Evolutionary conservation across 2,329 filamentous ascomycete species (phyloP).

Genomic region (Sordariomycetes sp.): DNA sequence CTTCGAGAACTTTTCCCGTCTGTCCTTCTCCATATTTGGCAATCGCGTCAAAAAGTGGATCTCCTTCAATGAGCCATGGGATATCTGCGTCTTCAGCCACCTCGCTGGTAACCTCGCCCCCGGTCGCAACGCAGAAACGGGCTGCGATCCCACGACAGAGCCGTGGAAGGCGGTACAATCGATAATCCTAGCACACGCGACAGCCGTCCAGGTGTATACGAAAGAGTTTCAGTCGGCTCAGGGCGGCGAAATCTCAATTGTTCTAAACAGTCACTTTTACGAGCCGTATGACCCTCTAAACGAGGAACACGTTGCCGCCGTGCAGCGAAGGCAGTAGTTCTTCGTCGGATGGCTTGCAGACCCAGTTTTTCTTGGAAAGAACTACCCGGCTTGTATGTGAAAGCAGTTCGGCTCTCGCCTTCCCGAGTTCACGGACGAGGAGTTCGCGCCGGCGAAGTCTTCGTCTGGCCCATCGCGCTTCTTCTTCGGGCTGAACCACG

Average conservation of each 20-base stretch:
- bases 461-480: slow-evolving; percentile 7
- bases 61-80: slow-evolving; percentile 13
- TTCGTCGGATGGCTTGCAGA: slow-evolving; percentile 12
- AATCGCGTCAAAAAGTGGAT: slow-evolving; percentile 12
- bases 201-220: slow-evolving; percentile 7
- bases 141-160: slow-evolving; percentile 10
- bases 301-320: slow-evolving; percentile 7
- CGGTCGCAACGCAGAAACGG: slow-evolving; percentile 3
- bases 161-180: slow-evolving; percentile 9
- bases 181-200: slow-evolving; percentile 9
- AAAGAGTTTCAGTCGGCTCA: slow-evolving; percentile 8
- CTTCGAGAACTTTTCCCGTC: slow-evolving; percentile 10
- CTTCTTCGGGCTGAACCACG: slow-evolving; percentile 22
- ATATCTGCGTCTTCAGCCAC: slow-evolving; percentile 8
- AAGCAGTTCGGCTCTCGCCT: slow-evolving; percentile 9
- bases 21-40: slow-evolving; percentile 10
- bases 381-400: slow-evolving; percentile 11
- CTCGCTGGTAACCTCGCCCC: slow-evolving; percentile 8
- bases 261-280: slow-evolving; percentile 11
- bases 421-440: slow-evolving; percentile 9
- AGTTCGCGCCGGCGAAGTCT: slow-evolving; percentile 5
- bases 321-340: slow-evolving; percentile 8
- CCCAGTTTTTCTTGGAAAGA: slow-evolving; percentile 10
- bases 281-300: slow-evolving; percentile 8
- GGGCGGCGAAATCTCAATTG: slow-evolving; percentile 9